These are phyloP conservation scores for Carex sylvatica DNA, from an alignment of 202 grass and related monocot species.

Conservation along the genomic window DNA sequence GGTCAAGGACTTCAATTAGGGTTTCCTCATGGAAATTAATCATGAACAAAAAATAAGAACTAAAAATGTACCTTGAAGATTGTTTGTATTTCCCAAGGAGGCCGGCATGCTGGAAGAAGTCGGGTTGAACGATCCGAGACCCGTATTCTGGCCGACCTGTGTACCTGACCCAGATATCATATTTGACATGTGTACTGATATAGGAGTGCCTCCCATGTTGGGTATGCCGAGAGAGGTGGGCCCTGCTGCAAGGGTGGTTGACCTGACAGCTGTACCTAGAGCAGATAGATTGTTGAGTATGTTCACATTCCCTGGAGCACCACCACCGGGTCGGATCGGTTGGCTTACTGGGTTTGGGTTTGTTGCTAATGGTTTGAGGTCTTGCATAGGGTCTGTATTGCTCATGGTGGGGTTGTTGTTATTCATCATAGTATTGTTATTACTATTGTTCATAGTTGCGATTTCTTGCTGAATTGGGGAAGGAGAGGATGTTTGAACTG, in stretches of 20 bases:
- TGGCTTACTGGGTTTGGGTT: conserved; percentile 55
- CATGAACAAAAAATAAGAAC: conserved; percentile 1
- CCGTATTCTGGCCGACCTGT: conserved; percentile 62
- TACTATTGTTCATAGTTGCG: conserved; percentile 55
- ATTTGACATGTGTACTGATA: conserved; percentile 94
- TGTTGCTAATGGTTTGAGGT: conserved; percentile 68
- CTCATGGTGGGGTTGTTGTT: not conserved
- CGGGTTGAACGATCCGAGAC: conserved; percentile 64
- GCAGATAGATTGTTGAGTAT: conserved; percentile 84
- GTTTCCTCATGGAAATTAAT: not conserved
- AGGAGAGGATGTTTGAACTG: conserved; percentile 66
- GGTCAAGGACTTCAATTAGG: not conserved
- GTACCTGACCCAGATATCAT: conserved; percentile 67
- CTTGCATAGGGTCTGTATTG: conserved; percentile 39
- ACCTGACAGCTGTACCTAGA: conserved; percentile 45
- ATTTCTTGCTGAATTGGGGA: conserved; percentile 84
- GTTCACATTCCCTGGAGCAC: conserved; percentile 61
- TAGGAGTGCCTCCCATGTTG: conserved; percentile 65
- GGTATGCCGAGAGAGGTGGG: conserved; percentile 58
- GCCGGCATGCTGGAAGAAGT: conserved; percentile 51
- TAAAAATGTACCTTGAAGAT: conserved; percentile 19
- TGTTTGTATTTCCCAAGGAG: conserved; percentile 20
- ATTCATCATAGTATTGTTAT: conserved; percentile 10
- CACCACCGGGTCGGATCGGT: conserved; percentile 54
- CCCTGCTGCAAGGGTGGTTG: conserved; percentile 50